Evolutionary conservation across 768 basidiomycete genomes (phyloP), one percentile per base, ranked within the genome.

Genomic region (Krasilnikovozyma curviuscula): DNA sequence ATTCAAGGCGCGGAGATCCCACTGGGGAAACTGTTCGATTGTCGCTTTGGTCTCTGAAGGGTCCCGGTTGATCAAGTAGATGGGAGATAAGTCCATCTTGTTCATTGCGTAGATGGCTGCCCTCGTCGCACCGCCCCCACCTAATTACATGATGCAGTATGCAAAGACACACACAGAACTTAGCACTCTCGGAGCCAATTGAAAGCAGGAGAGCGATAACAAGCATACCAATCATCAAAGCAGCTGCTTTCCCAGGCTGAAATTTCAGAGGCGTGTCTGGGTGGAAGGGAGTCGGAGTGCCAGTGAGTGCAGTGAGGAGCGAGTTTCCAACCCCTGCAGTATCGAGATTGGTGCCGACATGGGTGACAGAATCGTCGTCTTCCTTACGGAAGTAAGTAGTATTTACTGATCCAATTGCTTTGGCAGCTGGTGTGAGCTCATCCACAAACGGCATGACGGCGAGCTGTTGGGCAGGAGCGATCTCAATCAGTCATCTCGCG

Each of bases 11-110:
- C 48, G 40, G 2, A 49, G 5, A 25, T 49, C 40, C 12, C 25
- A 24, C 10, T 40, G 32, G 14, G 19, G 16, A 25, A 44, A 47
- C 30, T 48, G 40, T 14, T 21, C 6, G 7, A 38, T 18, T 28
- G 44, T 39, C 14, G 38, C 1, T 3, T 25, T 31, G 10, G 40
- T 52, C 27, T 52, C 51, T 16, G 12, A 13, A 6, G 30, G 19
- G 19, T 52, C 51, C 12, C 51, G 51, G 33, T 52, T 52, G 18
- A 52, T 9, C 40, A 52, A 46, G 30, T n/a, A 48, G 16, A 52
- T 52, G 21, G 46, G 51, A 13, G 46, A 48, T 9, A 52, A 28
- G 9, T 39, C 41, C 3, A 48, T 27, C 18, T 41, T 7, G 40
- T 43, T 32, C 46, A 52, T 48, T 1, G 51, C 51, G 19, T 21